Evolutionary conservation across 169 alveolate genomes (phyloP).

Genomic region (Plasmodium reichenowi): DNA sequence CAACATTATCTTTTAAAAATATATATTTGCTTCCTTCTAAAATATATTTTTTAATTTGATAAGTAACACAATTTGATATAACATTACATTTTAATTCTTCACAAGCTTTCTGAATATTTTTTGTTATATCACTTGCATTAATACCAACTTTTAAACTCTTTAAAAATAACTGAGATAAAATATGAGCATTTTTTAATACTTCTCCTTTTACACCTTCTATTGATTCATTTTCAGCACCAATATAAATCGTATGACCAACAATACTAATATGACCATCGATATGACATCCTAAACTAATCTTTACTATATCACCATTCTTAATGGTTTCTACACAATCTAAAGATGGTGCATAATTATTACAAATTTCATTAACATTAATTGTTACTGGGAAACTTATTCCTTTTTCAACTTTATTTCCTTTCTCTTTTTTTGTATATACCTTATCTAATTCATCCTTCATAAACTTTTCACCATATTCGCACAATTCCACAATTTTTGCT

Average conservation of each 20-base stretch:
- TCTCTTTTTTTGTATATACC: slow-evolving; percentile 75
- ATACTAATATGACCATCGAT: slow-evolving; percentile 95
- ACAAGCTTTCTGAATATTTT: slow-evolving; percentile 90
- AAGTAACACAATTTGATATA: slow-evolving; percentile 94
- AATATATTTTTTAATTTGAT: slow-evolving; percentile 94
- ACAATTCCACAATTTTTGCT: slow-evolving; percentile 41
- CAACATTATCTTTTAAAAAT: slow-evolving; percentile 90
- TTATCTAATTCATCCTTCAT: slow-evolving; percentile 68
- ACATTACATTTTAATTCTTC: slow-evolving; percentile 92
- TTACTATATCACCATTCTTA: slow-evolving; percentile 93
- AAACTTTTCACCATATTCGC: slow-evolving; percentile 58
- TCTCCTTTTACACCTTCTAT: slow-evolving; percentile 80
- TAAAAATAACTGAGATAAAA: slow-evolving; percentile 94
- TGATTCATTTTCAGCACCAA: slow-evolving; percentile 71
- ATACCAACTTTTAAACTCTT: slow-evolving; percentile 91
- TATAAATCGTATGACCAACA: slow-evolving; percentile 90
- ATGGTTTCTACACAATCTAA: slow-evolving; percentile 83
- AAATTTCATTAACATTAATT: slow-evolving; percentile 95
- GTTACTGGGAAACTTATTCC: slow-evolving; percentile 99
- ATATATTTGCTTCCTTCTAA: slow-evolving; percentile 93
- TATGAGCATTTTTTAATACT: slow-evolving; percentile 92
- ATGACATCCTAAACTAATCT: slow-evolving; percentile 92
- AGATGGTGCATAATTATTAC: slow-evolving; percentile 95
- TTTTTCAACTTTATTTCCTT: slow-evolving; percentile 91
- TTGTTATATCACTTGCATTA: slow-evolving; percentile 94